A percentile compares a stretch with the other conserved stretches of the same genome.
Conservation (phyloP, 352 stramenopile species). For the Blastocystis sp. region DNA sequence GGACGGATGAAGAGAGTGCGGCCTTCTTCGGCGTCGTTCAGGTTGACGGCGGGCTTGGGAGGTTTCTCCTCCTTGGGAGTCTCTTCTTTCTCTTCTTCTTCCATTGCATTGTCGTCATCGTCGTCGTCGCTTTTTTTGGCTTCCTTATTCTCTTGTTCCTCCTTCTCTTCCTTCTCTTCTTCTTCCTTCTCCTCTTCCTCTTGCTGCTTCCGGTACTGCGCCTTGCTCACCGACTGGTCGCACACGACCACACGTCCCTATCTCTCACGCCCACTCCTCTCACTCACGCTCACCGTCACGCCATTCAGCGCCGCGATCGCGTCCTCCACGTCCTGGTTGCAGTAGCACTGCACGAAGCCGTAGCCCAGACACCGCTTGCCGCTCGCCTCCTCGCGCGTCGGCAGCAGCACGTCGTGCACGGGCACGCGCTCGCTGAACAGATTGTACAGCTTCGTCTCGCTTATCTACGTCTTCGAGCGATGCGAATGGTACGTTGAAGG, state of each 20-base stretch:
- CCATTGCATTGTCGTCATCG: background rate
- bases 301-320: background rate
- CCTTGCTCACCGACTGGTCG: constrained; percentile 58
- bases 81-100: constrained; percentile 4
- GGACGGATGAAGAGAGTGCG: constrained; percentile 33
- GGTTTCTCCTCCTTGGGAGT: too few relatives aligned
- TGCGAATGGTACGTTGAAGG: background rate
- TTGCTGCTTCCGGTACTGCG: constrained; percentile 58
- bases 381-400: background rate
- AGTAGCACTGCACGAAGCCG: constrained; percentile 25
- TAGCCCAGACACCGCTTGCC: background rate
- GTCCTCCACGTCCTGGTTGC: background rate
- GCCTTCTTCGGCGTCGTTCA: constrained; percentile 3
- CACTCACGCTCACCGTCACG: constrained; percentile 58
- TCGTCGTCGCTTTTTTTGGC: too few relatives aligned
- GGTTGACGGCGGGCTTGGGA: background rate
- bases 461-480: background rate
- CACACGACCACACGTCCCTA: constrained; percentile 57
- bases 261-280: constrained; percentile 34
- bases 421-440: background rate
- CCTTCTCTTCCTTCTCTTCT: background rate
- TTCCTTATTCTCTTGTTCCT: background rate
- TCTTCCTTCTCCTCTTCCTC: constrained; percentile 9
- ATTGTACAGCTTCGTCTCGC: constrained; percentile 11
- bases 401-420: background rate